Conservation (phyloP, 768 basidiomycete species). For the Favolaschia claudopus region DNA sequence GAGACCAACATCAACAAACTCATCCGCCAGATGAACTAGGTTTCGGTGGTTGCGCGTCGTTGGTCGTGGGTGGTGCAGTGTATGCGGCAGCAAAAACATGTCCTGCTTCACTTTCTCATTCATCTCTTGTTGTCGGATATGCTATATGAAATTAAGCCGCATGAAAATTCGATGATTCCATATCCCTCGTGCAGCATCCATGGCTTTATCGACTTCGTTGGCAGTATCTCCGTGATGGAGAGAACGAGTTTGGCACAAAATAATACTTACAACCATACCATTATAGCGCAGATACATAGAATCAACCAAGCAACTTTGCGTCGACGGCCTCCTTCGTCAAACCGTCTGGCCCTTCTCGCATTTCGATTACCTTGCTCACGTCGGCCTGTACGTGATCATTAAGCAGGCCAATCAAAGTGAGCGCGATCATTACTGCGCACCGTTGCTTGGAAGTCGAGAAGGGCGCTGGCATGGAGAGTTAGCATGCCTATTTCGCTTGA, state of each 20-base stretch:
- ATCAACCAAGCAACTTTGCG: constrained; percentile 53
- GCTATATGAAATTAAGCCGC: constrained; percentile 23
- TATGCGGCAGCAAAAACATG: constrained; percentile 17
- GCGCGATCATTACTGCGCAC: constrained; percentile 50
- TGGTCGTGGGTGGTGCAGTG: constrained; percentile 3
- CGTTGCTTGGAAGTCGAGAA: constrained; percentile 79
- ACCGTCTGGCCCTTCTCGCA: constrained; percentile 82
- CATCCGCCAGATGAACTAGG: constrained; percentile 92
- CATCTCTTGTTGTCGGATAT: constrained; percentile 17
- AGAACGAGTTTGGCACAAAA: no score
- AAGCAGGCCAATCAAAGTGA: not conserved
- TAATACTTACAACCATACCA: no score
- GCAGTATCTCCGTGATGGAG: no score
- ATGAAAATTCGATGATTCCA: constrained; percentile 11
- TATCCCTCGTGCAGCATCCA: not conserved
- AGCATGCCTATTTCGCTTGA: constrained; percentile 77
- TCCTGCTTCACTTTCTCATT: constrained; percentile 20
- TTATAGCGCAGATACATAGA: no score
- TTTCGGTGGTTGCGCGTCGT: not conserved
- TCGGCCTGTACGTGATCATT: constrained; percentile 59
- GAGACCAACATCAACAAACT: constrained; percentile 98
- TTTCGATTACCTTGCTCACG: constrained; percentile 80
- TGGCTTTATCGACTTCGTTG: not conserved
- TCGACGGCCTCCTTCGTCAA: constrained; percentile 80
- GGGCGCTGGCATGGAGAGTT: constrained; percentile 85